Evolutionary conservation across 805 yeast species (phyloP).

Genomic region (Hanseniaspora hatyaiensis): DNA sequence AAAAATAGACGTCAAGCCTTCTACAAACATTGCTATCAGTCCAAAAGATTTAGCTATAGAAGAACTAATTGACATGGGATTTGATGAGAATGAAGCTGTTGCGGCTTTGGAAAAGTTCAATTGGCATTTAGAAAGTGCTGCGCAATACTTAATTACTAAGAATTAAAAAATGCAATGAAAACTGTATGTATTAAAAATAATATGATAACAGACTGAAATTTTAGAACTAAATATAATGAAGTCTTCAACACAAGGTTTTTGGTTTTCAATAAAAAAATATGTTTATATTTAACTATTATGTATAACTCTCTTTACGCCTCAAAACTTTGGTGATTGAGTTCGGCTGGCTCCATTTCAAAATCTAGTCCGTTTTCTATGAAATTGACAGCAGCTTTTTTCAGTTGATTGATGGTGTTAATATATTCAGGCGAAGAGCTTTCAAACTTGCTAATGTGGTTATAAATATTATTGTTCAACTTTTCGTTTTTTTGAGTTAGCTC

Average conservation of each 20-base stretch:
- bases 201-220: no score
- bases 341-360: constrained; percentile 3
- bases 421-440: background rate
- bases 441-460: background rate
- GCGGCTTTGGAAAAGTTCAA: constrained; percentile 56
- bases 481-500: constrained; percentile 22
- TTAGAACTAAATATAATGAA: no score
- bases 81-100: constrained; percentile 50
- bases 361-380: constrained; percentile 8
- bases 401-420: constrained; percentile 2
- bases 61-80: constrained; percentile 85
- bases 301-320: no score
- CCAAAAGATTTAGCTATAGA: constrained; percentile 51
- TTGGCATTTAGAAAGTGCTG: constrained; percentile 78
- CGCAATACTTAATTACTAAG: constrained; percentile 44
- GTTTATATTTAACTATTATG: no score
- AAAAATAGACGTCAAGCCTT: constrained; percentile 12
- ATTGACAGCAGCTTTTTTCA: constrained; percentile 1
- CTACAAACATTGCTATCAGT: constrained; percentile 32
- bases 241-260: no score
- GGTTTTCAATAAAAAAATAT: no score
- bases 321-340: no score
- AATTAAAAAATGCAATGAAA: no score
- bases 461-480: constrained; percentile 19
- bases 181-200: background rate